phyloP scores from a whole-genome alignment of 179 eudicot genomes.

The Vitellaria paradoxa region DNA sequence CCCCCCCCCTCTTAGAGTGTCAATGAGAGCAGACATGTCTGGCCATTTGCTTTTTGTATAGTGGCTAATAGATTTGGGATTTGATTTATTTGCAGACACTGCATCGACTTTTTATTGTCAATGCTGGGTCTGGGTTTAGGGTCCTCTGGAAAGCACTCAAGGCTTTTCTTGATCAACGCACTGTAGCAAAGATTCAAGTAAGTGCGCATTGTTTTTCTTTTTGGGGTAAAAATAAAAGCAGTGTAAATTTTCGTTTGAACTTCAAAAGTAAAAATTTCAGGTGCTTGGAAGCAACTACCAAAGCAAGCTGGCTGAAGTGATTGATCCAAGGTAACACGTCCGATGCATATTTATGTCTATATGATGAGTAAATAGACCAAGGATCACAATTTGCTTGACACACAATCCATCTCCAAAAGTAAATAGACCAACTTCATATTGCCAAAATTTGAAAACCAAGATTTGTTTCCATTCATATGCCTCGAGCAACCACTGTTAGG shows the following conservation, averaged over 20 bases:
- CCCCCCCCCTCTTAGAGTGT: not conserved
- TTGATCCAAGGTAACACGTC: slow-evolving; percentile 51
- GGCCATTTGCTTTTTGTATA: not conserved
- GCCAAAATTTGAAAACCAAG: too few relatives aligned
- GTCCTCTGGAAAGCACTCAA: slow-evolving; percentile 52
- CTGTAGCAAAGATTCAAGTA: slow-evolving; percentile 58
- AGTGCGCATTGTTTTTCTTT: not conserved
- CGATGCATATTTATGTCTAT: not conserved
- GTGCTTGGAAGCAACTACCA: slow-evolving; percentile 55
- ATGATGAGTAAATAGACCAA: not conserved
- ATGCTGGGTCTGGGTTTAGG: slow-evolving; percentile 58
- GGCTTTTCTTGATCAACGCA: slow-evolving; percentile 53
- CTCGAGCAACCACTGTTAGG: too few relatives aligned
- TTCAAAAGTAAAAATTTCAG: slow-evolving; percentile 23
- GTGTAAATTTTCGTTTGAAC: slow-evolving; percentile 5
- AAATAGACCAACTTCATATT: too few relatives aligned
- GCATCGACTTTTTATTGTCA: slow-evolving; percentile 47
- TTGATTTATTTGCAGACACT: slow-evolving; percentile 36
- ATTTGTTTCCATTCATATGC: too few relatives aligned
- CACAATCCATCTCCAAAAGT: too few relatives aligned
- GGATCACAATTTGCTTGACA: too few relatives aligned
- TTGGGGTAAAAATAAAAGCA: not conserved
- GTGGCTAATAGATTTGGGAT: not conserved
- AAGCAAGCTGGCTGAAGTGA: slow-evolving; percentile 41
- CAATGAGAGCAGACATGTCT: not conserved